Percentiles rank a stretch among this genome's conserved stretches.
These are phyloP conservation scores for Penicillium goetzii DNA, from an alignment of 495 filamentous ascomycete genomes.

Conservation along the genomic window DNA sequence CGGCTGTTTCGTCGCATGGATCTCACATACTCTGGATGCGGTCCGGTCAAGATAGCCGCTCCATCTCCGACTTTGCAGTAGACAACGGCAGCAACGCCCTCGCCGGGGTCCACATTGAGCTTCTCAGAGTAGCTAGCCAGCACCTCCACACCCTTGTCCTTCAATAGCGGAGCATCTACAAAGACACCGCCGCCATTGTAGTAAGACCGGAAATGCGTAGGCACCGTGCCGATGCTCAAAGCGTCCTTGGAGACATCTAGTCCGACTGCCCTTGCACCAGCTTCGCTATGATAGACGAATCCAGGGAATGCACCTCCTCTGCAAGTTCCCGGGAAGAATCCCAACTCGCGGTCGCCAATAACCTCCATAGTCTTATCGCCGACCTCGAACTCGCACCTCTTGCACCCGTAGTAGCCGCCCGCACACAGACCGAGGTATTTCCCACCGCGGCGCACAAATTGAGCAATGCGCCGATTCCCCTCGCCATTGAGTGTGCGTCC, in stretches of 20 bases:
- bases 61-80: constrained; percentile 90
- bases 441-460: constrained; percentile 86
- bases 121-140: constrained; percentile 79
- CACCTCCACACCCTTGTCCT: constrained; percentile 71
- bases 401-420: constrained; percentile 87
- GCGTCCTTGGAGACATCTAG: constrained; percentile 66
- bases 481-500: constrained; percentile 84
- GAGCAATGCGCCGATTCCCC: constrained; percentile 80
- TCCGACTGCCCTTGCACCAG: constrained; percentile 73
- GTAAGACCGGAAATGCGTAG: constrained; percentile 72
- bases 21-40: constrained; percentile 85
- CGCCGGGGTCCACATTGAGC: constrained; percentile 76
- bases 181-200: constrained; percentile 98
- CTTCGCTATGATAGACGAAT: constrained; percentile 90
- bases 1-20: background rate
- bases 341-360: constrained; percentile 81
- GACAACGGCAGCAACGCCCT: constrained; percentile 74
- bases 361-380: constrained; percentile 83
- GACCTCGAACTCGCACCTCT: constrained; percentile 87
- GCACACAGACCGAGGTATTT: constrained; percentile 90
- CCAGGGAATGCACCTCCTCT: constrained; percentile 86
- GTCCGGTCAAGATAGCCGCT: constrained; percentile 76
- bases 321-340: constrained; percentile 85
- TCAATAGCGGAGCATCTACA: constrained; percentile 70
- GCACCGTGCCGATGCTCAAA: constrained; percentile 58